Percentiles rank a stretch among this genome's conserved stretches.
Conservation (phyloP, 2,329 filamentous ascomycete species). For the Hypoxylon sp. region DNA sequence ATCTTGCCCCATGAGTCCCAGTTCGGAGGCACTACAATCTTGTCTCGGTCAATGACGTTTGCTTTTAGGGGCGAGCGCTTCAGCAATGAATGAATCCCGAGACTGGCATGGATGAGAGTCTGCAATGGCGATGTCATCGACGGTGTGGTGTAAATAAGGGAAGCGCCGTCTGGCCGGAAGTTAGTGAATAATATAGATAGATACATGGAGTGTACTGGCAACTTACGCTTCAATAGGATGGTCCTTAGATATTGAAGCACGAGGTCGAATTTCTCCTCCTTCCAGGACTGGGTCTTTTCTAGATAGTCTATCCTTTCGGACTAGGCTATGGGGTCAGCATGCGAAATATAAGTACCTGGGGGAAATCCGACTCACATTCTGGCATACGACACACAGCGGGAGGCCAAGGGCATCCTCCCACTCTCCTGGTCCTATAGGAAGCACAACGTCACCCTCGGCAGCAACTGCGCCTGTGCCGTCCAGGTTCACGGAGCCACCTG, state of each 20-base stretch:
- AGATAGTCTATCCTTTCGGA: slow-evolving; percentile 89
- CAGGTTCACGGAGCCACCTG: slow-evolving; percentile 67
- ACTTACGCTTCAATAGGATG: slow-evolving; percentile 82
- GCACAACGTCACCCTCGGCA: slow-evolving; percentile 71
- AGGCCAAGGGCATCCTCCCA: slow-evolving; percentile 91
- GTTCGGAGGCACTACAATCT: slow-evolving; percentile 92
- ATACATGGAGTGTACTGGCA: slow-evolving; percentile 14
- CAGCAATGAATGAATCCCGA: slow-evolving; percentile 85
- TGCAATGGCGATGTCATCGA: slow-evolving; percentile 80
- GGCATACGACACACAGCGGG: slow-evolving; percentile 92
- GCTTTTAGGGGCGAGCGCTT: slow-evolving; percentile 83
- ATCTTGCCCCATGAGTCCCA: slow-evolving; percentile 99
- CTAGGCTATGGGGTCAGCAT: slow-evolving; percentile 52
- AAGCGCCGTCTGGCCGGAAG: slow-evolving; percentile 72
- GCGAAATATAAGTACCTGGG: slow-evolving; percentile 21
- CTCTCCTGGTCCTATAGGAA: slow-evolving; percentile 86
- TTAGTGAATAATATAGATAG: slow-evolving; percentile 3
- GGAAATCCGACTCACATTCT: slow-evolving; percentile 79
- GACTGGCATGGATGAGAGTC: slow-evolving; percentile 81
- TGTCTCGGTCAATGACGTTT: slow-evolving; percentile 92
- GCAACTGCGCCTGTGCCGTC: slow-evolving; percentile 69
- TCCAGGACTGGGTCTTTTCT: slow-evolving; percentile 91
- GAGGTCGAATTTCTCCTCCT: slow-evolving; percentile 95
- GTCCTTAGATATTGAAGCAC: slow-evolving; percentile 93
- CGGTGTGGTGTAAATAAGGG: slow-evolving; percentile 84